Evolutionary conservation across 495 filamentous ascomycete genomes (phyloP).

Genomic region (Aspergillus bertholletiae): DNA sequence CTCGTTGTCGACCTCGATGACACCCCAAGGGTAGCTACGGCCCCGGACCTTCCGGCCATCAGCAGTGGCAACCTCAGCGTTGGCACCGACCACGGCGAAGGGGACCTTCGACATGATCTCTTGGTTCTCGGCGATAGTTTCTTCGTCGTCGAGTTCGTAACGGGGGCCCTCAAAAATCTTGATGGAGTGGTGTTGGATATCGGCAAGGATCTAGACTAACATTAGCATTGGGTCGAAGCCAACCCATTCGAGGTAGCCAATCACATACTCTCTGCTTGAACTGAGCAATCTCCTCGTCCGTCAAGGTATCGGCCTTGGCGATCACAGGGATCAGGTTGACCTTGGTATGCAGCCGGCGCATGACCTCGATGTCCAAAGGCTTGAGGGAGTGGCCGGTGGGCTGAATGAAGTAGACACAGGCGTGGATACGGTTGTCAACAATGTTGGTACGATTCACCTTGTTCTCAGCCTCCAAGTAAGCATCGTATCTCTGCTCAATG

Average conservation of each 20-base stretch:
- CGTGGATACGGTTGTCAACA: conserved; percentile 96
- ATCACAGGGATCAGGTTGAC: conserved; percentile 99
- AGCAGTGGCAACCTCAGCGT: conserved; percentile 81
- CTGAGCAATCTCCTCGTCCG: conserved; percentile 86
- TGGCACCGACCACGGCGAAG: conserved; percentile 96
- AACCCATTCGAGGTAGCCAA: not conserved
- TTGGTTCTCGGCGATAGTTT: conserved; percentile 99
- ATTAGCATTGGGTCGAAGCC: conserved; percentile 1
- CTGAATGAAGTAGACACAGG: conserved; percentile 99
- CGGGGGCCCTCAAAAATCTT: conserved; percentile 98
- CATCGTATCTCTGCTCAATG: conserved; percentile 97
- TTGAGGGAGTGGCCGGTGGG: conserved; percentile 99
- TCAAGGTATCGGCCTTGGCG: conserved; percentile 96
- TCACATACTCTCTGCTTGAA: conserved; percentile 91
- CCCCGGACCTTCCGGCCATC: conserved; percentile 96
- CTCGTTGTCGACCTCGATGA: conserved; percentile 99
- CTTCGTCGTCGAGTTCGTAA: conserved; percentile 97
- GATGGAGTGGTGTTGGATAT: conserved; percentile 93
- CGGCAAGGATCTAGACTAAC: conserved; percentile 76
- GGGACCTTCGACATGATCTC: conserved; percentile 99
- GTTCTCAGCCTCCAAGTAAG: conserved; percentile 98
- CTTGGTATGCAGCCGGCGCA: conserved; percentile 98
- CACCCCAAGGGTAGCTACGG: conserved; percentile 95
- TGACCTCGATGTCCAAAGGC: conserved; percentile 98
- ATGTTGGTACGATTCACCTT: conserved; percentile 99